phyloP scores from a whole-genome alignment of 148 eudicot genomes.

The Rhododendron vialii region DNA sequence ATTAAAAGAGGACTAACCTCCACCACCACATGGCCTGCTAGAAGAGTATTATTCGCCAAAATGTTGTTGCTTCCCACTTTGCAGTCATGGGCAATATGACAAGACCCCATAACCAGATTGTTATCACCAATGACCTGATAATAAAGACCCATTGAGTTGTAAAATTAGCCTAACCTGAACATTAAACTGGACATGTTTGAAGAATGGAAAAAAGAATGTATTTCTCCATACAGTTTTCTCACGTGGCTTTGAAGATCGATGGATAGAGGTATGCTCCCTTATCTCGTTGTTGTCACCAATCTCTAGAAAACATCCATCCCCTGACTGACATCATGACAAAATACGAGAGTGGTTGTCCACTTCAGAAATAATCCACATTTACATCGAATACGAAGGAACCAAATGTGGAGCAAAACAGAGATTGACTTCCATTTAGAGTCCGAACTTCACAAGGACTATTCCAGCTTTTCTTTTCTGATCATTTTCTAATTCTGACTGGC shows the following conservation, averaged over 20 bases:
- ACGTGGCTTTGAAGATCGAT: slow-evolving; percentile 73
- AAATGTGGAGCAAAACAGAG: not conserved
- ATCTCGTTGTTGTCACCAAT: slow-evolving; percentile 93
- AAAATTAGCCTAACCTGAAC: not conserved
- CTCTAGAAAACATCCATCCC: slow-evolving; percentile 76
- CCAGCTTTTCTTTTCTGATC: not conserved
- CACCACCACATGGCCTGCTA: slow-evolving; percentile 87
- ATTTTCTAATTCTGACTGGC: not conserved
- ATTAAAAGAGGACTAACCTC: slow-evolving; percentile 43
- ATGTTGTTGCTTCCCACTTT: slow-evolving; percentile 81
- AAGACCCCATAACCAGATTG: slow-evolving; percentile 94
- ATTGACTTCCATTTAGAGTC: not conserved
- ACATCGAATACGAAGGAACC: not conserved
- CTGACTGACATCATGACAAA: slow-evolving; percentile 44
- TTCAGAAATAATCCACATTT: not conserved
- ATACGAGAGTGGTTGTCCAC: not conserved
- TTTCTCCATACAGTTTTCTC: slow-evolving; percentile 64
- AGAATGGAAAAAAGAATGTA: not conserved
- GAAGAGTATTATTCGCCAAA: slow-evolving; percentile 77
- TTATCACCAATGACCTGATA: slow-evolving; percentile 72
- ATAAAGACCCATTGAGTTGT: slow-evolving; percentile 1
- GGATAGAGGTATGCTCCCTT: slow-evolving; percentile 83
- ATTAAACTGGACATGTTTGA: not conserved
- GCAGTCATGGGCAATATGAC: slow-evolving; percentile 98
- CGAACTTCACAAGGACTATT: not conserved